A percentile compares a stretch with the other conserved stretches of the same genome.
Evolutionary conservation across 83 land plant species (phyloP).

Genomic region (Picea mariana): DNA sequence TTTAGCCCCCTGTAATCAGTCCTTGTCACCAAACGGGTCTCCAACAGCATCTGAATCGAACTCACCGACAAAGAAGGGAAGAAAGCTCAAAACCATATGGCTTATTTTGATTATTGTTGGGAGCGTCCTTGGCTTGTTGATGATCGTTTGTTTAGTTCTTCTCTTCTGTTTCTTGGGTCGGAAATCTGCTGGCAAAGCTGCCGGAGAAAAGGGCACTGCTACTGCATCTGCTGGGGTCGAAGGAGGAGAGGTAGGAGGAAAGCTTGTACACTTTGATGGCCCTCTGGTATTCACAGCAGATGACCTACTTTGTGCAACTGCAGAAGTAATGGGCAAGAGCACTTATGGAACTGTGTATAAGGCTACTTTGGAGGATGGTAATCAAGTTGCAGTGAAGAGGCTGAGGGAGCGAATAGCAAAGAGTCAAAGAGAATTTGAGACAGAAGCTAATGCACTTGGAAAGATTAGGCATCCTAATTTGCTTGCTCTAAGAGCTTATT

Average conservation of each 20-base stretch:
- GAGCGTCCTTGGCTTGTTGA: constrained; percentile 42
- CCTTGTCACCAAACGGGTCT: constrained; percentile 29
- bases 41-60: constrained; percentile 12
- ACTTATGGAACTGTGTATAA: constrained; percentile 98
- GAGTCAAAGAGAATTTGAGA: constrained; percentile 79
- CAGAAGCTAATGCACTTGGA: constrained; percentile 76
- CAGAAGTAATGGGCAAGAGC: constrained; percentile 95
- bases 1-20: constrained; percentile 46
- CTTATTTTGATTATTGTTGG: constrained; percentile 80
- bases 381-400: constrained; percentile 92
- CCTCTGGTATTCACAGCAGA: constrained; percentile 78
- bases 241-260: constrained; percentile 68
- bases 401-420: constrained; percentile 89
- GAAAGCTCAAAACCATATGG: constrained; percentile 45
- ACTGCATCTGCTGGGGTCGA: constrained; percentile 5
- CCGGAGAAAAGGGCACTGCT: constrained; percentile 26
- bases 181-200: constrained; percentile 8
- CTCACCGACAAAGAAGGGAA: background rate
- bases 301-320: constrained; percentile 89
- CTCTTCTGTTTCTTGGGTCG: constrained; percentile 43
- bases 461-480: constrained; percentile 84
- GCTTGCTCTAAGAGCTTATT: constrained; percentile 84
- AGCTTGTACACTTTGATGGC: constrained; percentile 93
- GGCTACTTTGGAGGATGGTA: constrained; percentile 91
- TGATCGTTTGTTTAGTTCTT: constrained; percentile 51